Conservation (phyloP, 345 rosid species). For the Capsella bursapastoris region DNA sequence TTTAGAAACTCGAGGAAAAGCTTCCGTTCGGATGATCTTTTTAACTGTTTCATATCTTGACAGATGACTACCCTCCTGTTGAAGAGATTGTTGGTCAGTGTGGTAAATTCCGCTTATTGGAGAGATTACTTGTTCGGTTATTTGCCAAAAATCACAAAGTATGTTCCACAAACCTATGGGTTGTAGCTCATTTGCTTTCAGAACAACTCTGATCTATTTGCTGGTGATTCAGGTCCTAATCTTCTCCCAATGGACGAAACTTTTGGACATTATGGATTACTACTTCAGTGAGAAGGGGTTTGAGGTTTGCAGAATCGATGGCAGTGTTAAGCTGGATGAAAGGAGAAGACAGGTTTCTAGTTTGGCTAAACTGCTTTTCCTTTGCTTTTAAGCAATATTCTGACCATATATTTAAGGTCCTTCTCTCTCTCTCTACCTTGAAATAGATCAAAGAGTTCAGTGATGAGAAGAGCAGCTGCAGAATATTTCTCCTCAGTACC, state of each 20-base stretch:
- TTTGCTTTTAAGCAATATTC: not conserved
- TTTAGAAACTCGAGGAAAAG: slow-evolving; percentile 7
- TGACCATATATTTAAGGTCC: not conserved
- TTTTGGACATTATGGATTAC: slow-evolving; percentile 91
- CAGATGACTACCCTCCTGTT: slow-evolving; percentile 82
- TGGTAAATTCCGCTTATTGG: slow-evolving; percentile 88
- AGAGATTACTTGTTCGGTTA: slow-evolving; percentile 63
- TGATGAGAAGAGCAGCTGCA: slow-evolving; percentile 63
- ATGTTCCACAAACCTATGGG: slow-evolving; percentile 38
- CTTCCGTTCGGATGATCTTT: slow-evolving; percentile 3
- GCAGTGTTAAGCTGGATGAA: slow-evolving; percentile 71
- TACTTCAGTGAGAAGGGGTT: slow-evolving; percentile 91
- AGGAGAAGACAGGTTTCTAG: slow-evolving; percentile 80
- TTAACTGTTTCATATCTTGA: slow-evolving; percentile 22
- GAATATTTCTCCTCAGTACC: slow-evolving; percentile 89
- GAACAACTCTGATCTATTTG: slow-evolving; percentile 30
- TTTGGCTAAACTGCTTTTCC: not conserved
- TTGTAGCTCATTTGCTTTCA: slow-evolving; percentile 22
- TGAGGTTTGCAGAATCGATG: slow-evolving; percentile 93
- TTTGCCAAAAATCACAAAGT: slow-evolving; percentile 82
- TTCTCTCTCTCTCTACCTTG: not conserved
- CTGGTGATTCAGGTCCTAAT: slow-evolving; percentile 68
- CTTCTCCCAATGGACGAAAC: slow-evolving; percentile 90
- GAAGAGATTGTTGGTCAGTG: slow-evolving; percentile 85
- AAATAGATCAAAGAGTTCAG: slow-evolving; percentile 83